Base-by-base conservation (phyloP, 192 early-diverging fungal genomes). In the Funneliformis mosseae region DNA sequence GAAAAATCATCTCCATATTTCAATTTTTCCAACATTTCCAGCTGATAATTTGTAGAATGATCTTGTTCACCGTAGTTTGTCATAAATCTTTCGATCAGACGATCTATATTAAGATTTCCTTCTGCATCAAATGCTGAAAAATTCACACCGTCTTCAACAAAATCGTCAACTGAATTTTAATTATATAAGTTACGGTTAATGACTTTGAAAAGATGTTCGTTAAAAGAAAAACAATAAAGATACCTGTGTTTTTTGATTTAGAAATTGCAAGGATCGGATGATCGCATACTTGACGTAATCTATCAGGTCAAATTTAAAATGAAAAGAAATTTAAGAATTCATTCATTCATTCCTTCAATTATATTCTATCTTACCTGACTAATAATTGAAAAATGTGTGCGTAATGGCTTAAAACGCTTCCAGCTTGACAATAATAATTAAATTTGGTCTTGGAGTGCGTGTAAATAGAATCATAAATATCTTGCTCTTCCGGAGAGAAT, bases 241-340 rank as follows among this genome's bases (percentile, higher is more conserved):
- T 55, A 55, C 50, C 16, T 55, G 16, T 72, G 21, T 50, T 33
- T 71, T 77, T 84, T 21, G 81, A 70, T 71, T 77, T 84, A 25
- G 81, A 70, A 39, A 88, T n/a, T 9, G 86, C 83, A 45, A 90
- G 64, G 68, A 86, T 78, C 9, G 93, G 92, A 72, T 95, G 93
- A 46, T 90, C 90, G 68, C 91, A 93, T 12, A 91, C 87, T 84
- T 93, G 92, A 14, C 93, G 89, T 80, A 95, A 83, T 8, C 91
- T 86, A 68, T 75, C 33, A 33, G 33, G 0, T 3, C 33, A 33
- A 33, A 33, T 33, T 33, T 2, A 33, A 12, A 14, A 11, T 85
- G 78, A 59, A 41, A 66, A 33, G 8, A 63, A 55, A 7, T 0
- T n/a, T 48, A 48, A 48, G 4, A 48, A 48, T 14, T 16, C 1